phyloP scores from a whole-genome alignment of 306 rosid genomes.

The Rubus parviflorus region DNA sequence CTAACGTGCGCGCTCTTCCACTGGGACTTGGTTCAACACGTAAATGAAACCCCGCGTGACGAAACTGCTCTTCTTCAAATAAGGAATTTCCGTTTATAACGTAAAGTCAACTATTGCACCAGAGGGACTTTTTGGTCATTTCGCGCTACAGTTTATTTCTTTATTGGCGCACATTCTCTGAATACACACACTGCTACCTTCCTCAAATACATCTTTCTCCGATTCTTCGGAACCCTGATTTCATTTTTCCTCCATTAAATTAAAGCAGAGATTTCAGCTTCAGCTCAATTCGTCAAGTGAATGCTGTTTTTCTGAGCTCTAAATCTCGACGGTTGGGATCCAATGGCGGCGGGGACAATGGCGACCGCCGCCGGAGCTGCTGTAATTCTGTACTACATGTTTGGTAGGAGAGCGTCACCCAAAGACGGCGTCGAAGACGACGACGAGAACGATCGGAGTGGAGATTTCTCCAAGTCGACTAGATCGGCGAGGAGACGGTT shows the following conservation, averaged over 20 bases:
- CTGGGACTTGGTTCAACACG: conserved; percentile 1
- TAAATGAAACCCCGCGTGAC: neutral
- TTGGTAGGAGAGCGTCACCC: conserved; percentile 48
- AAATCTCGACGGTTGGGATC: conserved; percentile 21
- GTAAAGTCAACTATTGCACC: neutral
- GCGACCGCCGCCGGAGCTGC: conserved; percentile 96
- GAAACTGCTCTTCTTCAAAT: neutral
- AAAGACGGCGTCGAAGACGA: conserved; percentile 24
- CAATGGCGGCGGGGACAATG: conserved; percentile 92
- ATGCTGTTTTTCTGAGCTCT: conserved; percentile 16
- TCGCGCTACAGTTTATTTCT: neutral
- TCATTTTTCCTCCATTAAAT: neutral
- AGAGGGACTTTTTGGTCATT: neutral
- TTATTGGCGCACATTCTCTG: conserved; percentile 15
- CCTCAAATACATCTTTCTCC: neutral
- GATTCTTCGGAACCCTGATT: neutral
- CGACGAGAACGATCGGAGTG: conserved; percentile 35
- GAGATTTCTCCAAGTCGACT: conserved; percentile 48
- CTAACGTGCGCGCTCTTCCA: conserved; percentile 32
- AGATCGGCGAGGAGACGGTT: conserved; percentile 66
- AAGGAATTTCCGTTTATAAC: neutral
- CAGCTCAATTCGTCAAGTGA: neutral
- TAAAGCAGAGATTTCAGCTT: neutral
- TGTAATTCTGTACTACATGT: conserved; percentile 58
- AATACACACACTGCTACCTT: neutral